Evolutionary conservation across 2,329 filamentous ascomycete species (phyloP).

Genomic region (Aureobasidium melanogenum): DNA sequence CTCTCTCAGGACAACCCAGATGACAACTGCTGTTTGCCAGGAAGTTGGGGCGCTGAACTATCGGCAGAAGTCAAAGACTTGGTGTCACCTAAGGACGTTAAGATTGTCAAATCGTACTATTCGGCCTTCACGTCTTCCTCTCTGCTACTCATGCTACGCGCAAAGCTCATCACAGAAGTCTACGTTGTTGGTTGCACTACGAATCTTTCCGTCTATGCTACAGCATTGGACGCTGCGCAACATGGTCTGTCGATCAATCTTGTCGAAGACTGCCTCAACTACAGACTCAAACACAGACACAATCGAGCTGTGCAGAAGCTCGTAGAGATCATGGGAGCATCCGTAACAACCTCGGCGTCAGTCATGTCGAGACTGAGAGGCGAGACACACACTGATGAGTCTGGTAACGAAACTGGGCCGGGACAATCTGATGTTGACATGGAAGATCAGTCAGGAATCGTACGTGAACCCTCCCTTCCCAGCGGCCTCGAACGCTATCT

Average conservation of each 20-base stretch:
- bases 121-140: constrained; percentile 73
- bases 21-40: constrained; percentile 33
- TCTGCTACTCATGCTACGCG: constrained; percentile 68
- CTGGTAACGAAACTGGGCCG: constrained; percentile 1
- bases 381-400: constrained; percentile 7
- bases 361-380: constrained; percentile 25
- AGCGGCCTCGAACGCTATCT: not conserved
- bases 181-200: constrained; percentile 81
- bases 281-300: constrained; percentile 60
- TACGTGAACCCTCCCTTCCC: constrained; percentile 7
- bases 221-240: constrained; percentile 78
- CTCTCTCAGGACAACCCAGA: constrained; percentile 30
- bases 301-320: constrained; percentile 62
- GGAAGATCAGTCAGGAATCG: not conserved
- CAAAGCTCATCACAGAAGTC: constrained; percentile 79
- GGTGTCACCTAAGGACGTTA: constrained; percentile 44
- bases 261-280: constrained; percentile 82
- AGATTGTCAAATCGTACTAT: constrained; percentile 67
- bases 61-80: constrained; percentile 40
- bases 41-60: constrained; percentile 41
- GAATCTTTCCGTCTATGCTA: constrained; percentile 85
- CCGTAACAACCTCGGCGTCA: constrained; percentile 52
- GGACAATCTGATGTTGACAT: constrained; percentile 5
- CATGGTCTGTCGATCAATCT: constrained; percentile 83
- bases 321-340: constrained; percentile 64